Base-by-base conservation (phyloP, 2,329 filamentous ascomycete genomes). In the Aspergillus texensis region DNA sequence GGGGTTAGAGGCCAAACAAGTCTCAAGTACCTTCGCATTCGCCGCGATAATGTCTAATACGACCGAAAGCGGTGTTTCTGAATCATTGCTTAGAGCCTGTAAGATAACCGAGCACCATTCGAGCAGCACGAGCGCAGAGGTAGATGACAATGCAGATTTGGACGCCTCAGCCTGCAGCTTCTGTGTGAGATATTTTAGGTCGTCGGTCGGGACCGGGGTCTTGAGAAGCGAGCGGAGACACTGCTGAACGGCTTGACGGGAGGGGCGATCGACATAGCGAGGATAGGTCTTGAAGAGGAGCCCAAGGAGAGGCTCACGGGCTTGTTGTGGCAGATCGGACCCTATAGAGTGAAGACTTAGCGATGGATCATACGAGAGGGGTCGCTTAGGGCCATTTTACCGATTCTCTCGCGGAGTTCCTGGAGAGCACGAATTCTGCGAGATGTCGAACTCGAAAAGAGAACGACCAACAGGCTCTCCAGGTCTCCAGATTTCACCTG, bases 91-190 rank as follows among this genome's bases (percentile, higher is more conserved):
- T 30, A 93, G 83, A 62, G 90, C 85, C 72, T 94, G 89, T 69
- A 97, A 86, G 57, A 97, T 80, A 62, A 94, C 78, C 63, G 90
- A 91, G 77, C 89, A 93, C 94, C 94, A 99, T 77, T 97, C 92
- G 16, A 95, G 85, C 69, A 99, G 83, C 56, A 96, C 92, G 75
- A 97, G 96, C 6, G 93, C 91, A 78, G 89, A 96, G 50, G 86
- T 87, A 19, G 91, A 82, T 36, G 94, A 92, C 71, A 98, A 89
- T 66, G 88, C 89, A 21, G 85, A 81, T 77, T 96, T 97, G 66
- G 86, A 84, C 16, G 89, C 87, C 78, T 99, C 94, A 36, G 84
- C 81, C 65, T 89, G 87, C 63, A 97, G 78, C 57, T 86, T 86
- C 50, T 85, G 83, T 52, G 93, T 84, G 62, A 97, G 86, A 1